These are phyloP conservation scores for Umbelopsis sp. DNA, from an alignment of 192 early-diverging fungal species.

Conservation along the genomic window DNA sequence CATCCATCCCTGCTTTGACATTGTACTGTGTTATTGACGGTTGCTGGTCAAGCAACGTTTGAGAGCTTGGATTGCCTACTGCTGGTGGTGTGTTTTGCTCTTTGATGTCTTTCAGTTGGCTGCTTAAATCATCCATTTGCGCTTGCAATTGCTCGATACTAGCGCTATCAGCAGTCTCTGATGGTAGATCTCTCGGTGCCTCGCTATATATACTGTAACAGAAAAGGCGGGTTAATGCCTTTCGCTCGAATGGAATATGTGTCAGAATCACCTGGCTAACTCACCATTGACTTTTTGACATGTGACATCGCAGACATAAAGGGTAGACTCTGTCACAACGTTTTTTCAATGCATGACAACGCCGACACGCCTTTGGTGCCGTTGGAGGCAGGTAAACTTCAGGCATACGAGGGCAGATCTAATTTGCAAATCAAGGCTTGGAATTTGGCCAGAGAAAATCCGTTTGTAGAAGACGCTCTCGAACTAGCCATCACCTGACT, in stretches of 20 bases:
- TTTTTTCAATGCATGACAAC: conserved; percentile 12
- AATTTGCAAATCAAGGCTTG: neutral
- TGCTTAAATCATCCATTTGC: conserved; percentile 7
- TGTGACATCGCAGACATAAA: conserved; percentile 14
- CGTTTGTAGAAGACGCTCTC: no score
- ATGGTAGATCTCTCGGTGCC: neutral
- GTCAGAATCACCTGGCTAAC: neutral
- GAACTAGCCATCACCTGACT: no score
- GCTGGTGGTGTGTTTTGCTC: neutral
- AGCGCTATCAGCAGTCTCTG: no score
- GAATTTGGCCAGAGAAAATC: neutral
- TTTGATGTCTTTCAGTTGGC: neutral
- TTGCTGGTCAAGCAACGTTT: neutral
- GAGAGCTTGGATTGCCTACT: neutral
- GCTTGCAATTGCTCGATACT: neutral
- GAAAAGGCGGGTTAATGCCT: neutral
- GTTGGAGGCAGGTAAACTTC: conserved; percentile 3
- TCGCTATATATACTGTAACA: neutral
- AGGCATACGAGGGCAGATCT: neutral
- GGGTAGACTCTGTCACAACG: conserved; percentile 5
- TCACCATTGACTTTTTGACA: conserved; percentile 19
- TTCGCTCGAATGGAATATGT: neutral
- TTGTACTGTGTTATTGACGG: neutral
- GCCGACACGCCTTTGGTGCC: conserved; percentile 1
- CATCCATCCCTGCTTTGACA: neutral